Percentiles rank a stretch among this genome's conserved stretches.
phyloP scores from a whole-genome alignment of 2,329 filamentous ascomycete species.

The Phyllosticta paracitricarpa region DNA sequence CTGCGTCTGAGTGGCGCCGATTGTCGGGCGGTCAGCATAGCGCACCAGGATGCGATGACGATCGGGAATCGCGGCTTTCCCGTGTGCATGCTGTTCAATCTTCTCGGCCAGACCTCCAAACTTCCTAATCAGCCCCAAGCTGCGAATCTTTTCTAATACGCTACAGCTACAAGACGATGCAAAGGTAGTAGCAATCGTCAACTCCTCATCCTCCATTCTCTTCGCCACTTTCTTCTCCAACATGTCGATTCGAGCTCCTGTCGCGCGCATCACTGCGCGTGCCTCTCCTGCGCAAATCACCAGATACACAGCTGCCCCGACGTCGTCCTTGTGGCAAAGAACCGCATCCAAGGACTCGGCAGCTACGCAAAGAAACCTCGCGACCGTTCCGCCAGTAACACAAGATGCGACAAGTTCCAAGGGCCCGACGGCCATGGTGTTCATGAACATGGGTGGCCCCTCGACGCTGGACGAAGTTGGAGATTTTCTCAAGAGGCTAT shows the following conservation, averaged over 20 bases:
- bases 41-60: slow-evolving; percentile 3
- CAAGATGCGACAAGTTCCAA: slow-evolving; percentile 61
- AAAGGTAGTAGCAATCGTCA: slow-evolving; percentile 6
- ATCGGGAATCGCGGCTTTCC: neutral
- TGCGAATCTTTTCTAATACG: neutral
- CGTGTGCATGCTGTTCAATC: neutral
- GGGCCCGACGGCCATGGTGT: slow-evolving; percentile 94
- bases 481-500: slow-evolving; percentile 80
- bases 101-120: neutral
- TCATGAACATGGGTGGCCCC: slow-evolving; percentile 97
- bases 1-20: slow-evolving; percentile 6
- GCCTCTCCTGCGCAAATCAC: slow-evolving; percentile 20
- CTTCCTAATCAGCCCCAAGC: neutral
- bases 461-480: slow-evolving; percentile 80
- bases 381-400: slow-evolving; percentile 60
- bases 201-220: slow-evolving; percentile 12
- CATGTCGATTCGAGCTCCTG: slow-evolving; percentile 29
- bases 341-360: neutral
- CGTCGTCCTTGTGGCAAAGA: slow-evolving; percentile 25
- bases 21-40: slow-evolving; percentile 3
- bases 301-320: slow-evolving; percentile 20
- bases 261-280: slow-evolving; percentile 24
- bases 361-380: neutral
- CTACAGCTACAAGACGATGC: slow-evolving; percentile 1
- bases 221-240: slow-evolving; percentile 14